These are phyloP conservation scores for Tubosaeta sp. DNA, from an alignment of 768 basidiomycete genomes.

Conservation along the genomic window DNA sequence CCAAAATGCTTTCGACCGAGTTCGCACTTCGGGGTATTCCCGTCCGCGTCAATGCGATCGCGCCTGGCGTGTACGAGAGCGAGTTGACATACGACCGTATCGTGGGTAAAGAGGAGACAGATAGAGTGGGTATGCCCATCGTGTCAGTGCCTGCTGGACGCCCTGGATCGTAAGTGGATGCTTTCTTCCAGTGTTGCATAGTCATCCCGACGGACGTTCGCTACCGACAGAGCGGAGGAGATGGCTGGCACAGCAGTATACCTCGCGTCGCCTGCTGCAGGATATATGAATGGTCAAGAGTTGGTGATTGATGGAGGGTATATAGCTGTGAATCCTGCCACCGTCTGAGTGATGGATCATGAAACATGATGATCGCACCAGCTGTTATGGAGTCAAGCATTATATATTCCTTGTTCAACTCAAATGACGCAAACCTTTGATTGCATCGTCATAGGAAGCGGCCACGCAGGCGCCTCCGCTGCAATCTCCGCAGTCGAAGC, in stretches of 20 bases:
- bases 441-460: constrained; percentile 61
- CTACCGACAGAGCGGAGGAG: constrained; percentile 51
- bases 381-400: too few relatives aligned
- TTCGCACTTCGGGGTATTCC: constrained; percentile 63
- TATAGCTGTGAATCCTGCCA: constrained; percentile 65
- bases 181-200: background rate
- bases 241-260: constrained; percentile 77
- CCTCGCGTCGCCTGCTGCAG: constrained; percentile 67
- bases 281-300: constrained; percentile 76
- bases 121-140: constrained; percentile 58
- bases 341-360: constrained; percentile 27
- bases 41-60: constrained; percentile 69
- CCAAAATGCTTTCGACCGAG: constrained; percentile 72
- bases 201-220: background rate
- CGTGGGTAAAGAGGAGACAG: constrained; percentile 39
- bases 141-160: constrained; percentile 57
- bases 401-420: too few relatives aligned
- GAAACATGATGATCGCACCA: too few relatives aligned
- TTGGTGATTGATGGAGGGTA: constrained; percentile 75
- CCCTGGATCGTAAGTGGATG: constrained; percentile 58
- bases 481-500: constrained; percentile 56
- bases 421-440: constrained; percentile 34
- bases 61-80: constrained; percentile 72
- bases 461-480: constrained; percentile 64
- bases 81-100: constrained; percentile 67